phyloP scores from a whole-genome alignment of 2,329 filamentous ascomycete species.

The Blastomyces emzantsi region DNA sequence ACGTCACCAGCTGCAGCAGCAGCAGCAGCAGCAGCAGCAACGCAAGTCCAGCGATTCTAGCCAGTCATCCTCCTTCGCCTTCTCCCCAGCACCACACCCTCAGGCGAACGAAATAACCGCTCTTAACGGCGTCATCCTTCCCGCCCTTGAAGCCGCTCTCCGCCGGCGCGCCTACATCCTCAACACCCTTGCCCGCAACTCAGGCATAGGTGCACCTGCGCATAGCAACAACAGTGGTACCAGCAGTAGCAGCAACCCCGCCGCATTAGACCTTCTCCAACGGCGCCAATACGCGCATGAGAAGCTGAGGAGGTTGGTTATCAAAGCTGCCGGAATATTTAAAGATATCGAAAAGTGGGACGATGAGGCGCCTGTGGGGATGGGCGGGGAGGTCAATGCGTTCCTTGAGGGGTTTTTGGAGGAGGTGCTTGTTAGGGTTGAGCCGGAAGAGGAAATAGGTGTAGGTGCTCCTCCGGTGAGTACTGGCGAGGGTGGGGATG shows the following conservation, averaged over 20 bases:
- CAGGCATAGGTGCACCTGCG: conserved; percentile 10
- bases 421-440: conserved; percentile 84
- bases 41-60: conserved; percentile 13
- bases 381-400: conserved; percentile 82
- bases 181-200: conserved; percentile 31
- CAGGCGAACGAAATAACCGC: conserved; percentile 68
- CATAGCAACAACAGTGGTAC: conserved; percentile 13
- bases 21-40: conserved; percentile 10
- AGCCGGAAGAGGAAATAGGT: conserved; percentile 62
- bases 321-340: conserved; percentile 73
- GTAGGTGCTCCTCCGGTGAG: neutral
- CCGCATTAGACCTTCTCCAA: conserved; percentile 45
- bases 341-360: conserved; percentile 87
- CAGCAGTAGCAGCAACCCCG: conserved; percentile 40
- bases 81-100: conserved; percentile 26
- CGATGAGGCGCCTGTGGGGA: conserved; percentile 75
- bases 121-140: conserved; percentile 82
- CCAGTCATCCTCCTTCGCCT: conserved; percentile 12
- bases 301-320: conserved; percentile 68
- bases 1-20: conserved; percentile 11
- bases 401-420: conserved; percentile 90
- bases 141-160: conserved; percentile 82
- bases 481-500: neutral
- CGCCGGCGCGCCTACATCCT: conserved; percentile 61
- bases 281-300: conserved; percentile 72